Base-by-base conservation (phyloP, 2,329 filamentous ascomycete species). In the Pochonia chlamydosporia region DNA sequence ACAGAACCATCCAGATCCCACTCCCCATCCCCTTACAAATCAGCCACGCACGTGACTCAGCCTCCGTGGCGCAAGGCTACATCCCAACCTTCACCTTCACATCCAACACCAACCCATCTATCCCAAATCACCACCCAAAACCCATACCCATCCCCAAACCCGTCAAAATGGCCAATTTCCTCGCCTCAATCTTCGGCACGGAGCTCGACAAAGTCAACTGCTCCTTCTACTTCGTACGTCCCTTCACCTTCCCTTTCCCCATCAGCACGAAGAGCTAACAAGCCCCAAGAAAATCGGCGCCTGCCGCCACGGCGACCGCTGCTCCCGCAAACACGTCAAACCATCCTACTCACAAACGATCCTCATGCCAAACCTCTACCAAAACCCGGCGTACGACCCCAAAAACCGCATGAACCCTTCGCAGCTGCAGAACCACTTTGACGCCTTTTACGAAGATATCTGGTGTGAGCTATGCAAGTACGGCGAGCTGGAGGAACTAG, bases 381-480 rank as follows among this genome's bases (percentile, higher is more conserved):
- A 97, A 71, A 99, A 99, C 77, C 93, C 93, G 10, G 89, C 90
- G 54, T 95, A 95, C 81, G 91, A 97, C 69, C 84, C 88, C 41
- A 95, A 95, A 75, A 93, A 85, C 78, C 93, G 91, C 73, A 96
- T 99, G 87, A 96, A 95, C 73, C 75, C 90, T 6, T 85, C 82
- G 58, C 93, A 99, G 76, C 85, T 97, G 66, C 92, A 96, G 72
- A 96, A 96, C 75, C 93, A 99, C 79, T 99, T 99, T 66, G 93
- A 99, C 71, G 93, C 93, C 63, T 99, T 99, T 70, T 99, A 99
- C 77, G 93, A 99, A 75, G 93, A 99, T 68, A 90, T 99, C 57
- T 99, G 93, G 92, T 97, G 92, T 74, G 93, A 99, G 80, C 89
- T 99, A 76, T 97, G 93, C 85, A 90, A 95, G 72, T 99, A 95